phyloP scores from a whole-genome alignment of 1,284 basidiomycete species.

The Paramarasmius palmivorus region DNA sequence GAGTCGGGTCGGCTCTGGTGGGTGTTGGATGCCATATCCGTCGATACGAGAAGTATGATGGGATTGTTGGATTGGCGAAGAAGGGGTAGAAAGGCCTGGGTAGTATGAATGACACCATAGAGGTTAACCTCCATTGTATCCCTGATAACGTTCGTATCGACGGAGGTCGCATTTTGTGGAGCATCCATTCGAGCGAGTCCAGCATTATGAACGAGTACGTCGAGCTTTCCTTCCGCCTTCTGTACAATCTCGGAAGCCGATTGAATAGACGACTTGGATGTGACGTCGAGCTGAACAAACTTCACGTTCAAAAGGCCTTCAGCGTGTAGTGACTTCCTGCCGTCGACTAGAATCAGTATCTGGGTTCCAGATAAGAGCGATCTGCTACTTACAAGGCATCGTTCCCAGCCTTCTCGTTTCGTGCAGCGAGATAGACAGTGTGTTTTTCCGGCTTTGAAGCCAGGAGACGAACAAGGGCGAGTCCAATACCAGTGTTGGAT shows the following conservation, averaged over 20 bases:
- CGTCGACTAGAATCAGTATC: too few relatives aligned
- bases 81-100: constrained; percentile 34
- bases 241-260: constrained; percentile 37
- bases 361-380: too few relatives aligned
- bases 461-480: constrained; percentile 19
- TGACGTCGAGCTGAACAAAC: constrained; percentile 35
- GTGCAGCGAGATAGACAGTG: constrained; percentile 20
- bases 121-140: constrained; percentile 39
- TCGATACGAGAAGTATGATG: constrained; percentile 33
- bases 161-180: constrained; percentile 32
- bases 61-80: constrained; percentile 22
- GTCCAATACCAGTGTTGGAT: constrained; percentile 21
- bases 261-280: constrained; percentile 31
- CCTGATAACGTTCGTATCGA: constrained; percentile 33
- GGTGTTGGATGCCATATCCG: constrained; percentile 62
- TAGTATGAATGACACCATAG: constrained; percentile 38
- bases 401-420: constrained; percentile 19
- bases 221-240: constrained; percentile 40
- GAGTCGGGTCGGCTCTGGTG: constrained; percentile 13
- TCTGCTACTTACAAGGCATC: constrained; percentile 14
- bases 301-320: constrained; percentile 27
- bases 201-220: constrained; percentile 52
- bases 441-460: constrained; percentile 18
- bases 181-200: constrained; percentile 33
- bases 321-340: constrained; percentile 27